Evolutionary conservation across 164 flowering plant genomes (phyloP), one percentile per base, ranked within the genome.

Genomic region (Stephania cephalantha): DNA sequence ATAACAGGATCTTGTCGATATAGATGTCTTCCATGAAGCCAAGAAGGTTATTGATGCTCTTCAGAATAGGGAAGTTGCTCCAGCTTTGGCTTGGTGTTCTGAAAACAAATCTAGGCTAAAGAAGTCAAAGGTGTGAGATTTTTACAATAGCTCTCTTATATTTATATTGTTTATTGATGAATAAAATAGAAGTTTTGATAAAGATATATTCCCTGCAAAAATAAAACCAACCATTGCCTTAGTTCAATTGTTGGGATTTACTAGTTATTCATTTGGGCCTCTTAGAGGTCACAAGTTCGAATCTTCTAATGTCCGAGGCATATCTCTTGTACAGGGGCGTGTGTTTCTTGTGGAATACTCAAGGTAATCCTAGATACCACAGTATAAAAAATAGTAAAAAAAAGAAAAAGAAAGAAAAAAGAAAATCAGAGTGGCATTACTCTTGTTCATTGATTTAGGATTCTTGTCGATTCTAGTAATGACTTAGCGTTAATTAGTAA

Each of bases 11-110:
- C 90, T 95, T 85, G 98, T 93, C 73, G 99, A 95, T 82, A 86
- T 92, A 79, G 99, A 95, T 70, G 93, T 93, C 71, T 95, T 95
- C 73, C 84, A 81, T 76, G 99, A 95, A 82, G 99, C 98, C 44
- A 95, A 84, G 80, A 92, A 79, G 82, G 94, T 95, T 53, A 91
- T 92, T 77, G 93, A 87, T 81, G 95, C 99, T 73, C 97, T 95
- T 82, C 89, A 88, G 72, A 90, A 86, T 71, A 89, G 88, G 86
- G 94, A 92, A 78, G 96, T 91, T 18, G 89, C 86, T 74, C 91
- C 97, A 81, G 99, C 98, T 53, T 80, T 95, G 72, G 91, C 92
- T 61, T 95, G 99, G 99, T 95, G 99, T 84, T 84, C 91, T 45
- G 99, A 95, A 44, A 95, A 93, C 85, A 95, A 92, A 77, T 86